These are phyloP conservation scores for Aspergillus luchuensis DNA, from an alignment of 2,329 filamentous ascomycete genomes.

Conservation along the genomic window DNA sequence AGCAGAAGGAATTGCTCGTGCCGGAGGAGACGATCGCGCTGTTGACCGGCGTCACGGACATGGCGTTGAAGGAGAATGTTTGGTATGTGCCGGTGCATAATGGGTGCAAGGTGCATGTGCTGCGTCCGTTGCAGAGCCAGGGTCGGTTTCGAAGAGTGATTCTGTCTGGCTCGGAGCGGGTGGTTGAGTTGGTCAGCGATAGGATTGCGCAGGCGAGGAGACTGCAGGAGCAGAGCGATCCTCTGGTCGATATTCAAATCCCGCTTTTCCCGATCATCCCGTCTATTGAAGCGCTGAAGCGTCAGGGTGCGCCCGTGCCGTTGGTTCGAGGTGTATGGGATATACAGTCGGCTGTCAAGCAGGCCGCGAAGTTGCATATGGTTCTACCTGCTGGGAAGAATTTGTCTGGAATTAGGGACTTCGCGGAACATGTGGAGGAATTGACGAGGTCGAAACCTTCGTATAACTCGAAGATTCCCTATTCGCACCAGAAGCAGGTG, in stretches of 20 bases:
- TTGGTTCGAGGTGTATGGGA: constrained; percentile 37
- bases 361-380: constrained; percentile 14
- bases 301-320: constrained; percentile 27
- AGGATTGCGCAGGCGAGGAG: constrained; percentile 27
- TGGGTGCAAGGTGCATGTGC: constrained; percentile 43
- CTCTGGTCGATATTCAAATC: constrained; percentile 33
- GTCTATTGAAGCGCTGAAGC: constrained; percentile 28
- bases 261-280: constrained; percentile 33
- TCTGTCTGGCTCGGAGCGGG: constrained; percentile 38
- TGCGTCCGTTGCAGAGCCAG: constrained; percentile 32
- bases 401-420: constrained; percentile 35
- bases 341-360: constrained; percentile 10
- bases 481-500: constrained; percentile 20
- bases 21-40: constrained; percentile 39
- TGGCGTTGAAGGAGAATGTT: constrained; percentile 40
- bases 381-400: constrained; percentile 12
- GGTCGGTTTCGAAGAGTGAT: constrained; percentile 38
- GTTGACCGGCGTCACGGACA: constrained; percentile 34
- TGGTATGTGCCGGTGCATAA: constrained; percentile 38
- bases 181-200: constrained; percentile 34
- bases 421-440: constrained; percentile 44
- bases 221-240: constrained; percentile 30
- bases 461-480: constrained; percentile 11
- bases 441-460: constrained; percentile 32
- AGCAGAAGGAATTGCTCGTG: constrained; percentile 35